phyloP scores from a whole-genome alignment of 1,284 basidiomycete species.

The Fomitopsis palustris region DNA sequence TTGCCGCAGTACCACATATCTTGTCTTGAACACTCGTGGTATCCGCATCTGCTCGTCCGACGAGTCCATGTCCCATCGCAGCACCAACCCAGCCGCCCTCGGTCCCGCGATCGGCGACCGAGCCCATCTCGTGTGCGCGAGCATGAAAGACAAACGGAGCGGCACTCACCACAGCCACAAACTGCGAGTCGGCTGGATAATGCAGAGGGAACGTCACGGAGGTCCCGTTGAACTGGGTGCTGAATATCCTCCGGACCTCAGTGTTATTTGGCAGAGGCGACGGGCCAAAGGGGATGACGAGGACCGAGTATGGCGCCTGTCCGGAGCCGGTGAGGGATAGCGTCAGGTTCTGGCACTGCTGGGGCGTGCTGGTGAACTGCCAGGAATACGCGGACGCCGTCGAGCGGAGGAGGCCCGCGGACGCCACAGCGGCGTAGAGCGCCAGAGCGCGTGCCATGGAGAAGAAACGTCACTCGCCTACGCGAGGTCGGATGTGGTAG shows the following conservation, averaged over 20 bases:
- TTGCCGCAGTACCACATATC: too few species aligned
- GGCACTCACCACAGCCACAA: slow-evolving; percentile 69
- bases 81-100: too few species aligned
- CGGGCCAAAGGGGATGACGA: slow-evolving; percentile 65
- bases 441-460: not conserved
- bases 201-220: slow-evolving; percentile 54
- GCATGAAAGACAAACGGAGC: not conserved
- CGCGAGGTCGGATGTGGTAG: too few species aligned
- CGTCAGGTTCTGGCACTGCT: slow-evolving; percentile 62
- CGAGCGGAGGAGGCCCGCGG: slow-evolving; percentile 15
- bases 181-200: slow-evolving; percentile 65
- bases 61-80: too few species aligned
- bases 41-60: too few species aligned
- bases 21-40: too few species aligned
- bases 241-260: slow-evolving; percentile 63
- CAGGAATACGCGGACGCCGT: slow-evolving; percentile 51
- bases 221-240: slow-evolving; percentile 46
- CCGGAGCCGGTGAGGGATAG: slow-evolving; percentile 52
- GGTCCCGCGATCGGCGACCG: too few species aligned
- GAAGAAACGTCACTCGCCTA: too few species aligned
- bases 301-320: slow-evolving; percentile 57
- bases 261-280: slow-evolving; percentile 53
- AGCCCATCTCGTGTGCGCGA: too few species aligned
- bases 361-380: slow-evolving; percentile 50
- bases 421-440: slow-evolving; percentile 9